Conservation (phyloP, 116 monocot species). For the Trichopus zeylanicus region DNA sequence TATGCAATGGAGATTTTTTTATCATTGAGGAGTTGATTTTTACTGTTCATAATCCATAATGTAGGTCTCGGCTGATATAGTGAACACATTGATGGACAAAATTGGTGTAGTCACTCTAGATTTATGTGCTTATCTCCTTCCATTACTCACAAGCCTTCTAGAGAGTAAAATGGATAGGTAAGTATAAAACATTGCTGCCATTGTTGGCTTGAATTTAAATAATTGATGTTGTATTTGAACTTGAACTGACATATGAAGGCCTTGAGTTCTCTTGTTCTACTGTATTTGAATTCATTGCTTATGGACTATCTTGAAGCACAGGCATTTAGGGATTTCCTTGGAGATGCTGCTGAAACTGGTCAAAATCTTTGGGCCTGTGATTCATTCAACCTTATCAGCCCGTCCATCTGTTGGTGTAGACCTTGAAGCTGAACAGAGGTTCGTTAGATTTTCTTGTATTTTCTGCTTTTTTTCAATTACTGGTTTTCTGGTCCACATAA, state of each 20-base stretch:
- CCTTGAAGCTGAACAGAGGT: constrained; percentile 91
- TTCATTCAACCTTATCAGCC: constrained; percentile 72
- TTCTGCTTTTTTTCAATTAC: background rate
- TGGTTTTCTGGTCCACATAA: background rate
- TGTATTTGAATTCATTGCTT: background rate
- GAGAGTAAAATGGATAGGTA: constrained; percentile 88
- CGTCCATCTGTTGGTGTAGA: constrained; percentile 80
- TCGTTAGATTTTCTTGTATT: background rate
- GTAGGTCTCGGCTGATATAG: constrained; percentile 88
- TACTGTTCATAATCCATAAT: constrained; percentile 5
- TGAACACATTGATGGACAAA: constrained; percentile 53
- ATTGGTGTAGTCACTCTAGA: constrained; percentile 70
- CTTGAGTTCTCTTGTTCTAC: background rate
- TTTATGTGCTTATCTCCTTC: constrained; percentile 64
- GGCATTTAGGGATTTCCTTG: constrained; percentile 62
- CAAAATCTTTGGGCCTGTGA: constrained; percentile 70
- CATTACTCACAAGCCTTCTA: constrained; percentile 62
- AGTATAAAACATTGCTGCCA: background rate
- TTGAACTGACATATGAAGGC: background rate
- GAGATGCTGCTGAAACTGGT: constrained; percentile 83
- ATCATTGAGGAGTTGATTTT: background rate
- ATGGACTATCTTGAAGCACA: constrained; percentile 8
- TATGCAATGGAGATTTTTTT: constrained; percentile 6
- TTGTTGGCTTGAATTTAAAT: background rate
- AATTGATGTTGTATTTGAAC: background rate